Evolutionary conservation across 768 basidiomycete species (phyloP).

Genomic region (Phylloporus arenicola): DNA sequence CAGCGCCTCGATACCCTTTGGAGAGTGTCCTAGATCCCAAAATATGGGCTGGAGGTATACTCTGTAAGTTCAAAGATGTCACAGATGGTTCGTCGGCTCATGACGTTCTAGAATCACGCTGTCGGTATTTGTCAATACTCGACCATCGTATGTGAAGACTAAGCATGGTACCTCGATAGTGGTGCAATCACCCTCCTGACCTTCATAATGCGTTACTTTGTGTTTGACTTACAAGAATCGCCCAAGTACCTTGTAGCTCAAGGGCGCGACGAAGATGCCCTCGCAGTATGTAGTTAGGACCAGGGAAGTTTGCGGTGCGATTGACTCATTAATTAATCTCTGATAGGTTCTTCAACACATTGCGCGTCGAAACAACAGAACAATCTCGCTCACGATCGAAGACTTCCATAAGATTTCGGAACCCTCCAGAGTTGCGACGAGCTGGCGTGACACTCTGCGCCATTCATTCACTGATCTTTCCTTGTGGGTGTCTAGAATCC

Average conservation of each 20-base stretch:
- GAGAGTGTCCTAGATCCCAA: slow-evolving; percentile 41
- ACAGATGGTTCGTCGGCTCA: neutral
- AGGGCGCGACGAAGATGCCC: slow-evolving; percentile 52
- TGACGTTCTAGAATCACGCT: slow-evolving; percentile 33
- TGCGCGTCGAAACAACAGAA: slow-evolving; percentile 43
- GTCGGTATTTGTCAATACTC: slow-evolving; percentile 24
- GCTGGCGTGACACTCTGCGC: slow-evolving; percentile 25
- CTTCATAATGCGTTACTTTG: slow-evolving; percentile 50
- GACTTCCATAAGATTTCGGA: slow-evolving; percentile 33
- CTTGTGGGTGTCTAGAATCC: slow-evolving; percentile 27
- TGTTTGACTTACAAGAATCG: slow-evolving; percentile 57
- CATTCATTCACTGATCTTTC: slow-evolving; percentile 36
- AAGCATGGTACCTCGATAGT: slow-evolving; percentile 19
- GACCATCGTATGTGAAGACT: slow-evolving; percentile 1
- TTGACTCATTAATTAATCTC: neutral
- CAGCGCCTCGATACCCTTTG: slow-evolving; percentile 21
- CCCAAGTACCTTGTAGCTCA: slow-evolving; percentile 56
- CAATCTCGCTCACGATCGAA: slow-evolving; percentile 42
- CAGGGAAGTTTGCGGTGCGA: neutral
- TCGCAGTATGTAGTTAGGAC: slow-evolving; percentile 32
- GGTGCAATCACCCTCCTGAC: slow-evolving; percentile 46
- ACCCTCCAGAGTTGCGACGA: slow-evolving; percentile 7
- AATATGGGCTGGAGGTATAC: slow-evolving; percentile 64
- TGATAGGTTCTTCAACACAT: slow-evolving; percentile 43
- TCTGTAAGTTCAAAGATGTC: slow-evolving; percentile 26